These are phyloP conservation scores for Wallemia mellicola DNA, from an alignment of 1,284 basidiomycete species.

Conservation along the genomic window DNA sequence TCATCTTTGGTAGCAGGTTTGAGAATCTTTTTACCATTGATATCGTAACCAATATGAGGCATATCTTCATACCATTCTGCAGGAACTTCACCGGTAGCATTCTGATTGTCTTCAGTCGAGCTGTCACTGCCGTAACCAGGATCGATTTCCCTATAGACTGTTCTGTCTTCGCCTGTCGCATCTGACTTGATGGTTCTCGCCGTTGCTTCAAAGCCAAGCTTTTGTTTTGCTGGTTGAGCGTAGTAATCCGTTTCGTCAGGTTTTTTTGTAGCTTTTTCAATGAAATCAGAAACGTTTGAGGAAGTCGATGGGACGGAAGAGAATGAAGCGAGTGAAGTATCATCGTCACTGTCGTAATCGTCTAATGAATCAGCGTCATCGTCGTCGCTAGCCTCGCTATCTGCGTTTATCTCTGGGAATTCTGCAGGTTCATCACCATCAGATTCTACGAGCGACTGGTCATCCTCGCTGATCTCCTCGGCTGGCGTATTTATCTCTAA, in stretches of 20 bases:
- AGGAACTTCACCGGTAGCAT: conserved; percentile 80
- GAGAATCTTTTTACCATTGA: conserved; percentile 78
- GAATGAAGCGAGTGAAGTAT: background rate
- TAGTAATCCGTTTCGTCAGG: conserved; percentile 14
- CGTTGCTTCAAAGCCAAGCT: conserved; percentile 11
- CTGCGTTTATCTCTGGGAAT: conserved; percentile 7
- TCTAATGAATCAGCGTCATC: conserved; percentile 6
- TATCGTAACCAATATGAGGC: conserved; percentile 94
- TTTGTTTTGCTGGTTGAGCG: conserved; percentile 32
- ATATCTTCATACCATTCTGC: conserved; percentile 99
- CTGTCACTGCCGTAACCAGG: conserved; percentile 76
- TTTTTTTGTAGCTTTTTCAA: conserved; percentile 13
- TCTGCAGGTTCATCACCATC: background rate
- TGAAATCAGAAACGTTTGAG: conserved; percentile 3
- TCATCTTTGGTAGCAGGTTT: conserved; percentile 87
- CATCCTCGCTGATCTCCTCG: background rate
- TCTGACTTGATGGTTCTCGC: conserved; percentile 25
- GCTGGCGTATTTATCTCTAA: background rate
- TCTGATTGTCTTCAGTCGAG: conserved; percentile 31
- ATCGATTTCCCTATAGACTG: conserved; percentile 78
- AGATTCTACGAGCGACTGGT: background rate
- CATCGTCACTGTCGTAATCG: conserved; percentile 1
- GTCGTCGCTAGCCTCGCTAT: conserved; percentile 7
- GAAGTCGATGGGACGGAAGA: conserved; percentile 3
- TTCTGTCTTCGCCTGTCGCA: conserved; percentile 63